These are phyloP conservation scores for Casuarina equisetifolia DNA, from an alignment of 306 rosid species.

Conservation along the genomic window DNA sequence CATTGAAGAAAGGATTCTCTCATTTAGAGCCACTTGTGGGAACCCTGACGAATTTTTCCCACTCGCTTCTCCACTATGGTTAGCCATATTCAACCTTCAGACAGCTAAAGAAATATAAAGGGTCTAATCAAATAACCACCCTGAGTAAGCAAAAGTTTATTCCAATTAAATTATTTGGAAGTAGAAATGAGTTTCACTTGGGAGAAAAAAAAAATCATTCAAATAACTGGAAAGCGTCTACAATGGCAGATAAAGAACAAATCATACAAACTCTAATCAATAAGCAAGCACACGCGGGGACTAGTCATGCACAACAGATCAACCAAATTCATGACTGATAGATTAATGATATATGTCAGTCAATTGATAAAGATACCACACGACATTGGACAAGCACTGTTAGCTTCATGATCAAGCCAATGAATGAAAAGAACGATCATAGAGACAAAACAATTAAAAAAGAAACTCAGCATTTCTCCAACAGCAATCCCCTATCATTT, in stretches of 20 bases:
- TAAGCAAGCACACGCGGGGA: neutral
- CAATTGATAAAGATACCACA: neutral
- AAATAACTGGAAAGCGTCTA: neutral
- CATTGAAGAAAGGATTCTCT: conserved; percentile 84
- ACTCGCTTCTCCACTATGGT: conserved; percentile 47
- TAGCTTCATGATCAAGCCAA: neutral
- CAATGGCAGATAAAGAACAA: neutral
- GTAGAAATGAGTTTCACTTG: conserved; percentile 11
- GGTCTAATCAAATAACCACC: conserved; percentile 4
- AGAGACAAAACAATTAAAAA: neutral
- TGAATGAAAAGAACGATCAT: neutral
- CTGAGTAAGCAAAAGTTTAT: conserved; percentile 1
- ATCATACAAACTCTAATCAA: neutral
- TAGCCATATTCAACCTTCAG: conserved; percentile 53
- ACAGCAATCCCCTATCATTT: neutral
- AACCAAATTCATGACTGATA: neutral
- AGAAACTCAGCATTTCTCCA: neutral
- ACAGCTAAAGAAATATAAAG: conserved; percentile 24
- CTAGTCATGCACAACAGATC: neutral
- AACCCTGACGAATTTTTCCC: conserved; percentile 29
- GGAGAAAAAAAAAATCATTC: neutral
- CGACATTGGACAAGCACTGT: neutral
- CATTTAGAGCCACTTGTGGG: conserved; percentile 58
- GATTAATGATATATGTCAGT: neutral
- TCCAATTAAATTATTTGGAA: conserved; percentile 8